These are phyloP conservation scores for Hanseniaspora thailandica DNA, from an alignment of 805 yeast genomes.

Conservation along the genomic window DNA sequence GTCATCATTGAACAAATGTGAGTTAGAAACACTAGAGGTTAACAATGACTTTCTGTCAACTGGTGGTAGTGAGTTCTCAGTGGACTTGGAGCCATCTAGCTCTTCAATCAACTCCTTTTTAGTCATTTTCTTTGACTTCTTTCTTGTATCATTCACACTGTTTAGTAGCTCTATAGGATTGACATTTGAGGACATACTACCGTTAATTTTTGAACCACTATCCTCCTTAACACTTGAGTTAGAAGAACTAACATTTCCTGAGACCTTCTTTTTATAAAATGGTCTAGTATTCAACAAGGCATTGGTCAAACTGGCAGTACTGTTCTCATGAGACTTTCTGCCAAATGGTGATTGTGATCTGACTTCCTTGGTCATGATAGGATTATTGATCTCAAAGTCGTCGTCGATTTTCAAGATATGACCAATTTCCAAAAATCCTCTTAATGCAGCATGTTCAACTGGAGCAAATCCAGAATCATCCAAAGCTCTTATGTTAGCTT, in stretches of 20 bases:
- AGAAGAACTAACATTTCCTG: not conserved
- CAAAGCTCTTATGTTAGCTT: constrained; percentile 40
- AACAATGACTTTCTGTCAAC: not conserved
- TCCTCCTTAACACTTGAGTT: constrained; percentile 1
- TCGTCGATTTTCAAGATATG: constrained; percentile 36
- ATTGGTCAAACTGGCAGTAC: constrained; percentile 4
- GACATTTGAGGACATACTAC: not conserved
- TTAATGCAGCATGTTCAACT: constrained; percentile 86
- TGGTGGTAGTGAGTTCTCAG: not conserved
- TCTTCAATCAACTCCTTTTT: constrained; percentile 11
- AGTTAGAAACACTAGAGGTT: constrained; percentile 15
- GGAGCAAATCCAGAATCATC: constrained; percentile 95
- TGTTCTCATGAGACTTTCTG: constrained; percentile 1
- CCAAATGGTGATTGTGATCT: constrained; percentile 15
- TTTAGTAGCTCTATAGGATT: not conserved
- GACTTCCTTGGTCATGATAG: constrained; percentile 17
- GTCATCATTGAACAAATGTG: not conserved
- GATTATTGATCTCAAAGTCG: constrained; percentile 20
- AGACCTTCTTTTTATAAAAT: not conserved
- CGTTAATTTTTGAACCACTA: not conserved
- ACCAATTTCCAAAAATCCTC: constrained; percentile 73
- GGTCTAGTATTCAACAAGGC: not conserved
- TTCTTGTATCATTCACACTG: constrained; percentile 1
- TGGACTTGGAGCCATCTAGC: not conserved
- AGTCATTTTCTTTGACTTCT: constrained; percentile 8